A percentile compares a stretch with the other conserved stretches of the same genome.
Conservation (phyloP, 2,329 filamentous ascomycete species). For the Trichoderma simmonsii region DNA sequence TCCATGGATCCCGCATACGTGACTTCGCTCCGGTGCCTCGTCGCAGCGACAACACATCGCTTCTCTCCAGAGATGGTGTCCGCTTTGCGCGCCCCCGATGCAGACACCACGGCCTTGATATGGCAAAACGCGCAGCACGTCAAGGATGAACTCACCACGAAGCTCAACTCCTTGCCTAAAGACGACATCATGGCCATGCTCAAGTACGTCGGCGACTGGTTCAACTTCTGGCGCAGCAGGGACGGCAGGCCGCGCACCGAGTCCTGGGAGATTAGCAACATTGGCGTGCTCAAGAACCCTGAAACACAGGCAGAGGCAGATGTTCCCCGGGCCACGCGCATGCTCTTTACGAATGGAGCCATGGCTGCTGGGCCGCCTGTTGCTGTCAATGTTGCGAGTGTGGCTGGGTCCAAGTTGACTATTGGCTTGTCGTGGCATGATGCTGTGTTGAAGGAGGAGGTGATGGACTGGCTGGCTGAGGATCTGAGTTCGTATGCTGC, state of each 20-base stretch:
- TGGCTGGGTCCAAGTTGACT: slow-evolving; percentile 39
- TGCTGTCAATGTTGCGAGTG: slow-evolving; percentile 46
- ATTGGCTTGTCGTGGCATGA: slow-evolving; percentile 50
- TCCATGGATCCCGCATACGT: slow-evolving; percentile 29
- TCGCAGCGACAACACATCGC: slow-evolving; percentile 35
- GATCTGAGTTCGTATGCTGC: slow-evolving; percentile 33
- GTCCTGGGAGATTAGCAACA: slow-evolving; percentile 53
- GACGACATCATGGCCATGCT: slow-evolving; percentile 46
- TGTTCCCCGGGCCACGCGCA: slow-evolving; percentile 29
- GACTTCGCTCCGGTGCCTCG: slow-evolving; percentile 38
- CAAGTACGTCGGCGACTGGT: slow-evolving; percentile 43
- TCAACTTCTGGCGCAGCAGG: slow-evolving; percentile 38
- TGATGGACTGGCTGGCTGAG: slow-evolving; percentile 37
- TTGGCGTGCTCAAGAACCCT: slow-evolving; percentile 41
- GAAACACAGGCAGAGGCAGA: too few species aligned
- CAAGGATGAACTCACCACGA: slow-evolving; percentile 35
- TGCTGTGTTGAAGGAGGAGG: slow-evolving; percentile 36
- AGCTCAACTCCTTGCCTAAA: slow-evolving; percentile 34
- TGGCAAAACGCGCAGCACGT: slow-evolving; percentile 42
- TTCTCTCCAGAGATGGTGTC: slow-evolving; percentile 28
- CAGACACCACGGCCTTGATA: slow-evolving; percentile 31
- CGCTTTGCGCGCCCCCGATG: slow-evolving; percentile 25
- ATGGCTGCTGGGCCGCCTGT: slow-evolving; percentile 43
- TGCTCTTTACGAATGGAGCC: slow-evolving; percentile 50
- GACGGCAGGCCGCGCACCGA: slow-evolving; percentile 41